Base-by-base conservation (phyloP, 805 yeast genomes). In the Starmera amethionina region DNA sequence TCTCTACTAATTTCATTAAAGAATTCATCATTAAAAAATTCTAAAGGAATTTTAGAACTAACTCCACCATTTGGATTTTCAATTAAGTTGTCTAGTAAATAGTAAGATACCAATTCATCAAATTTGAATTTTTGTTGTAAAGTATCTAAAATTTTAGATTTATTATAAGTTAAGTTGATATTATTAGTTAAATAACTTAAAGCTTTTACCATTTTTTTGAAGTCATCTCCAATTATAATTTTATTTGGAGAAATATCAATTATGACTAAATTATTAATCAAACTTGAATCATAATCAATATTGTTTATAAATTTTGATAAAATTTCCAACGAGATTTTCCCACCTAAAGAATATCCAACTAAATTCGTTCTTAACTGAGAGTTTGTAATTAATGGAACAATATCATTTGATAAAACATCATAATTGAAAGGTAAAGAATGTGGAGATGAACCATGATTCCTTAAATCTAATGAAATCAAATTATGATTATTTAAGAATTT, bases 261-360 rank as follows among this genome's bases (percentile, higher is more conserved):
- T 3, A 73, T 65, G 1, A 73, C 58, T 30, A 72, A 49, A 41
- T 62, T 62, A 8, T 54, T 46, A 2, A 70, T 55, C 27, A 55
- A 38, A 4, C 55, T 59, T 1, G 4, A 16, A 16, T 68, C 68
- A 32, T 52, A 6, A 7, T 15, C n/a, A 9, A 10, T 15, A 12
- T 22, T 40, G 35, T 48, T 42, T 25, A 75, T 50, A 0, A 70
- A 58, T 1, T 65, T 60, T 37, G 67, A 22, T 22, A 22, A 22
- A 22, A 22, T 22, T 22, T 22, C 36, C 69, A 75, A 66, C 1
- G 72, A 72, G 3, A 71, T 65, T 46, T 72, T 73, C 8, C 75
- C 80, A 1, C 81, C 81, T 70, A 75, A 65, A 18, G 76, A 72
- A 48, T 70, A 77, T 0, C 81, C 81, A 18, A 64, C 37, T 3